Evolutionary conservation across 352 stramenopile genomes (phyloP), one percentile per base, ranked within the genome.

Genomic region (Globisporangium sylvaticum): DNA sequence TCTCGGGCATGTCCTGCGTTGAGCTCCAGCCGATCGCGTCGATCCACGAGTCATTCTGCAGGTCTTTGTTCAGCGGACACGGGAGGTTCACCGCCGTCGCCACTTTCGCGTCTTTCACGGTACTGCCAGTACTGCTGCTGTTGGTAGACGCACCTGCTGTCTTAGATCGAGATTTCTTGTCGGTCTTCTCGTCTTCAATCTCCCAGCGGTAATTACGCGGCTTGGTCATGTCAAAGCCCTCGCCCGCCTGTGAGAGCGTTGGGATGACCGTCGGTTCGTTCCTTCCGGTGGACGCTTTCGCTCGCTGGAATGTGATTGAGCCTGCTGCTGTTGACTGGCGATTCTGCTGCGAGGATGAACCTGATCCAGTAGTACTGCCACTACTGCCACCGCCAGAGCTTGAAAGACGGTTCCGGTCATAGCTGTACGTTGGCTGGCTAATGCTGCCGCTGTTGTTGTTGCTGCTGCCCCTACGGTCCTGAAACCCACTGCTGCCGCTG

Each of bases 201-300:
- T 92, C 84, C 84, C 83, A 95, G 0, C 87, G 84, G 62, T 95
- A 94, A 34, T 89, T 77, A 0, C 87, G 76, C 10, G 87, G 82
- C 56, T 87, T 90, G 0, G 72, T 88, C 75, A 93, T 90, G 67
- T 95, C 84, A 69, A 95, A 95, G 54, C 0, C 64, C 58, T n/a
- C 71, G 59, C 10, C 15, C 10, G 15, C 10, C 5, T 57, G 53
- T 1, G 4, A 2, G 9, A 25, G 4, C 6, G 31, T 25, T 15
- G 14, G 24, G 24, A 56, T 56, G 5, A 59, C 1, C 20, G 53
- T 4, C 20, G 31, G 1, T 3, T 48, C 44, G 15, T 18, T 55
- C n/a, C 42, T 15, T 10, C 42, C 29, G 18, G 18, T 58, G 5
- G 44, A n/a, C 25, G 58, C 25, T 15, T 65, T 42, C n/a, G 32